Conservation (phyloP, 2,329 filamentous ascomycete genomes). For the Aspergillus neoniger region DNA sequence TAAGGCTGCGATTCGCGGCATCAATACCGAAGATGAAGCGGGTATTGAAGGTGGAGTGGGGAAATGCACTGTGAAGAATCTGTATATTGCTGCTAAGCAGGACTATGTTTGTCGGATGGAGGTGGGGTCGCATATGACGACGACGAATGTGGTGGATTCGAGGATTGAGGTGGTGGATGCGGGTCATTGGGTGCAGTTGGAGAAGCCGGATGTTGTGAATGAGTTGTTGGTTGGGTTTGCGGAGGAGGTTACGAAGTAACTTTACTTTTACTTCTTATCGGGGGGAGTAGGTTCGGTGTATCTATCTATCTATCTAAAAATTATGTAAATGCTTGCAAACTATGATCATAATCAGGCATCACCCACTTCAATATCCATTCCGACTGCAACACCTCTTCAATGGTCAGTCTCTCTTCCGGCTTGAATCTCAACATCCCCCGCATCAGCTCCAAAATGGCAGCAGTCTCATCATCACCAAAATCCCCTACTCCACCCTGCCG, state of each 20-base stretch:
- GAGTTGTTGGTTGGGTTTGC: too few species aligned
- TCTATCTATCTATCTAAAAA: background rate
- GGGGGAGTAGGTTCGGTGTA: too few species aligned
- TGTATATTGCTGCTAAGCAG: constrained; percentile 9
- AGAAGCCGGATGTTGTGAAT: too few species aligned
- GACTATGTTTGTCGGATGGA: constrained; percentile 15
- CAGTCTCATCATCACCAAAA: constrained; percentile 19
- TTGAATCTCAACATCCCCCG: constrained; percentile 20
- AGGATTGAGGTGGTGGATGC: too few species aligned
- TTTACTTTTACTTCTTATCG: too few species aligned
- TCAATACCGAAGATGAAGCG: background rate
- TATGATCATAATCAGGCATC: constrained; percentile 16
- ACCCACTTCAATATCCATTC: constrained; percentile 26
- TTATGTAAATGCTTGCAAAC: background rate
- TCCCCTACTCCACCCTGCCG: constrained; percentile 8
- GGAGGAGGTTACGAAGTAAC: too few species aligned
- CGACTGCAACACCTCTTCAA: constrained; percentile 15
- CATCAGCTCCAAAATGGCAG: constrained; percentile 20
- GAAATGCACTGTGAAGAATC: background rate
- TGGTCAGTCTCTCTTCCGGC: constrained; percentile 15
- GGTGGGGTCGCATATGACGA: too few species aligned
- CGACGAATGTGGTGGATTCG: too few species aligned
- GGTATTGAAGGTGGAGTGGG: background rate
- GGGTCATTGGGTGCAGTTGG: too few species aligned
- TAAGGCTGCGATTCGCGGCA: background rate